Evolutionary conservation across 2,329 filamentous ascomycete species (phyloP), one percentile per base, ranked within the genome.

Genomic region (Emmonsia crescens): DNA sequence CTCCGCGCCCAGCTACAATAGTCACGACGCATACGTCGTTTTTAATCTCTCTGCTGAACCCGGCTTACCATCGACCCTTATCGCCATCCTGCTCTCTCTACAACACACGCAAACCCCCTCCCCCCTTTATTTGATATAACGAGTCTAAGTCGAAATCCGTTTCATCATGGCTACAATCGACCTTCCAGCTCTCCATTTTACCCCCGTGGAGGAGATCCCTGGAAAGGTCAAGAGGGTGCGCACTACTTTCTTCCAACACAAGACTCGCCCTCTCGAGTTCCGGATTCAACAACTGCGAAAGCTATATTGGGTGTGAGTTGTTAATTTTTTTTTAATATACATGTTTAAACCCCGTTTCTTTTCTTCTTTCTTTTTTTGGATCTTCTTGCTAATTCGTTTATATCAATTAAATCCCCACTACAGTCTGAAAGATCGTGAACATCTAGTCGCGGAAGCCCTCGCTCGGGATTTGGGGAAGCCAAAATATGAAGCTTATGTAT

Each of bases 211-310:
- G 61, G 78, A 82, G 49, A 91, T 96, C 72, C 76, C 85, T 16
- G 73, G 74, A 63, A 82, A 82, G 49, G 83, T 86, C 71, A 79
- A 83, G 61, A 82, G 78, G 6, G 77, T 88, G 51, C 86, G 86
- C 70, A 76, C 80, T 59, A 85, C 87, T n/a, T 97, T 90, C 77
- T 81, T 82, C 68, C 83, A 89, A 21, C 86, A 91, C 74, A 89
- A 87, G 77, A 96, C 92, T 51, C 91, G 91, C 72, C 83, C 89
- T 60, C 73, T 96, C 64, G 83, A 89, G 70, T 97, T 88, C 78
- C 86, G 94, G 65, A 80, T 92, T 65, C 81, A 85, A 60, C 94
- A 97, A 81, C 85, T 99, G 64, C 88, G 92, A 68, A 93, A 91
- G 82, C 86, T 97, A 61, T 97, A 96, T 80, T 97, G 94, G 94